Evolutionary conservation across 1,284 basidiomycete genomes (phyloP).

Genomic region (Singerocomus inundabilis): DNA sequence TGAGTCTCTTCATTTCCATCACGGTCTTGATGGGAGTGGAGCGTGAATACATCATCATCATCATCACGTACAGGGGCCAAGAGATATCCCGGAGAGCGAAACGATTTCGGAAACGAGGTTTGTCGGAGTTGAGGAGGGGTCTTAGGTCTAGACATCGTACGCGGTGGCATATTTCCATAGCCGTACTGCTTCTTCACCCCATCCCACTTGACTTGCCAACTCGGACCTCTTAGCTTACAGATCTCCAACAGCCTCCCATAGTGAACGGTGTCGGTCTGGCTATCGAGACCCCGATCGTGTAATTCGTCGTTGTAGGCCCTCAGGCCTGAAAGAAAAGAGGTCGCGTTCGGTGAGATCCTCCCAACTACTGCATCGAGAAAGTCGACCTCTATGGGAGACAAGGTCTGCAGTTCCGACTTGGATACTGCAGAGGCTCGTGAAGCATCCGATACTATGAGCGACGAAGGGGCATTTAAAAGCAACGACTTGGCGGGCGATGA

Average conservation of each 20-base stretch:
- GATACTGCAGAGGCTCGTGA: constrained; percentile 49
- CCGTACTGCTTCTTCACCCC: constrained; percentile 59
- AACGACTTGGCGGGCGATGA: constrained; percentile 33
- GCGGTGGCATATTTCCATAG: constrained; percentile 29
- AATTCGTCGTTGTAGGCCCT: constrained; percentile 79
- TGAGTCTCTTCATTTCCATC: constrained; percentile 26
- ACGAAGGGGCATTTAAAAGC: constrained; percentile 1
- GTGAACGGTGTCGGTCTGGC: constrained; percentile 74
- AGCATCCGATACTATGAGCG: constrained; percentile 36
- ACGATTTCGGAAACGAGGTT: constrained; percentile 12
- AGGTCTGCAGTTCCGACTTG: constrained; percentile 53
- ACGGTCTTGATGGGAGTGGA: constrained; percentile 45
- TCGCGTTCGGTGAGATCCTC: constrained; percentile 61
- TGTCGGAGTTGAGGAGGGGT: constrained; percentile 15
- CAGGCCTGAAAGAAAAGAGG: constrained; percentile 73
- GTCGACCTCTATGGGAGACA: constrained; percentile 60
- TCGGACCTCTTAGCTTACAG: constrained; percentile 69
- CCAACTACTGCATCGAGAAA: constrained; percentile 72
- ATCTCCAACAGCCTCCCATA: constrained; percentile 78
- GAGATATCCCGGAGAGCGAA: constrained; percentile 21
- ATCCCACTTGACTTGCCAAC: constrained; percentile 77
- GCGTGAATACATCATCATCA: constrained; percentile 44
- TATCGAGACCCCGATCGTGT: constrained; percentile 68
- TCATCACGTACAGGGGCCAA: constrained; percentile 32
- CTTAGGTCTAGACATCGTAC: constrained; percentile 10